Percentiles rank a stretch among this genome's conserved stretches.
phyloP scores from a whole-genome alignment of 164 flowering plant species.

The Macadamia integrifolia region DNA sequence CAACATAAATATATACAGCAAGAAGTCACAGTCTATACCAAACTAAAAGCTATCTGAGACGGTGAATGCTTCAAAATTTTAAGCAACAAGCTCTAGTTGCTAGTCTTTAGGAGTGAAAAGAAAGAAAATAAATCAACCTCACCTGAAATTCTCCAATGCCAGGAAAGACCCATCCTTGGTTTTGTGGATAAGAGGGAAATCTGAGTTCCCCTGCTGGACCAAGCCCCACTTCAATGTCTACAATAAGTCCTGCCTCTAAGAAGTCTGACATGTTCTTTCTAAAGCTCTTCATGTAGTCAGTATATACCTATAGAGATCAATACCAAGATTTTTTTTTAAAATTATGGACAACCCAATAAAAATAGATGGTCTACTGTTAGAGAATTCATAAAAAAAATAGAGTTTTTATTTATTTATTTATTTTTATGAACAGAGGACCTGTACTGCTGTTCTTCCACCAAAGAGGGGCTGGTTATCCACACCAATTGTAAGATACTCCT shows the following conservation, averaged over 20 bases:
- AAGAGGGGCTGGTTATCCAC: conserved; percentile 63
- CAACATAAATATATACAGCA: too few relatives aligned
- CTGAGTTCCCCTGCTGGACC: conserved; percentile 92
- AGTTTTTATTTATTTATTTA: too few relatives aligned
- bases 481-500: conserved; percentile 60
- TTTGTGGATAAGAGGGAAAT: conserved; percentile 73
- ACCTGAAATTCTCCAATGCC: conserved; percentile 96
- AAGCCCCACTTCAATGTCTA: conserved; percentile 85
- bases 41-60: too few relatives aligned
- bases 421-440: conserved; percentile 36
- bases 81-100: too few relatives aligned
- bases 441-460: conserved; percentile 59
- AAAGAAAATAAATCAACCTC: not conserved
- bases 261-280: conserved; percentile 72
- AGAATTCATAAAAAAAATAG: not conserved
- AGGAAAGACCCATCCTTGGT: conserved; percentile 79
- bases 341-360: too few relatives aligned
- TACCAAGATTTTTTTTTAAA: too few relatives aligned
- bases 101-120: not conserved
- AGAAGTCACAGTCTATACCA: too few relatives aligned
- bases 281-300: conserved; percentile 87
- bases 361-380: too few relatives aligned
- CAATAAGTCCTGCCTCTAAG: conserved; percentile 46
- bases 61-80: too few relatives aligned
- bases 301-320: conserved; percentile 48